Evolutionary conservation across 2,329 filamentous ascomycete species (phyloP).

Genomic region (Elsinoe ampelina): DNA sequence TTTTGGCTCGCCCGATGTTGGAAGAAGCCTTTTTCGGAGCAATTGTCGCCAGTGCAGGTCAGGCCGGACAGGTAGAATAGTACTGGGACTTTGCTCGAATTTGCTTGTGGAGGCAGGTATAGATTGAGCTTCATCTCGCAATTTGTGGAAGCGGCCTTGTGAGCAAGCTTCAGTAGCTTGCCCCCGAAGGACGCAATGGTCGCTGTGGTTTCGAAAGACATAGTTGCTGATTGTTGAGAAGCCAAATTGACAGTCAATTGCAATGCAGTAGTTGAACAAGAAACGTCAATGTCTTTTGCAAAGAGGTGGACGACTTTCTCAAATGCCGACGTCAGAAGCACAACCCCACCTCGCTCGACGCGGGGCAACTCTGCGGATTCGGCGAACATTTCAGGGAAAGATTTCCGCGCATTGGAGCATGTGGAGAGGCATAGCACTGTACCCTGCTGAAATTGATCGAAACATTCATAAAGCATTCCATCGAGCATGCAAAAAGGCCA

Average conservation of each 20-base stretch:
- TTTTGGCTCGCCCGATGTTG: conserved; percentile 69
- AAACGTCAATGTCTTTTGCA: neutral
- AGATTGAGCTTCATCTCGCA: conserved; percentile 91
- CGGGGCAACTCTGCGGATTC: conserved; percentile 1
- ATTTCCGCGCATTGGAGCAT: neutral
- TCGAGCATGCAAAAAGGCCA: too few species aligned
- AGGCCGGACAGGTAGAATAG: conserved; percentile 90
- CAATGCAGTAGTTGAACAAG: neutral
- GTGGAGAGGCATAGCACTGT: neutral
- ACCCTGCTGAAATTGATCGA: too few species aligned
- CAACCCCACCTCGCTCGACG: conserved; percentile 6
- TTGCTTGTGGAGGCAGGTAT: conserved; percentile 70
- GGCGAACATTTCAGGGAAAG: neutral
- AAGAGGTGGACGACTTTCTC: conserved; percentile 6
- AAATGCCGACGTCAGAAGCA: conserved; percentile 11
- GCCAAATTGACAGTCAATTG: conserved; percentile 19
- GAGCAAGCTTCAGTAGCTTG: conserved; percentile 86
- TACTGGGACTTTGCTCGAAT: conserved; percentile 60
- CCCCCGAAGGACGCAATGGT: conserved; percentile 89
- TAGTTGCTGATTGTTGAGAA: conserved; percentile 27
- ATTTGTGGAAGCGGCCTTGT: conserved; percentile 60
- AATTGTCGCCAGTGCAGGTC: conserved; percentile 84
- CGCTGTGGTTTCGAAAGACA: conserved; percentile 82
- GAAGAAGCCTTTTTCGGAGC: conserved; percentile 76
- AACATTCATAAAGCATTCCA: too few species aligned